A percentile compares a stretch with the other conserved stretches of the same genome.
Evolutionary conservation across 176 grass and related monocot genomes (phyloP).

Genomic region (Poa annua): DNA sequence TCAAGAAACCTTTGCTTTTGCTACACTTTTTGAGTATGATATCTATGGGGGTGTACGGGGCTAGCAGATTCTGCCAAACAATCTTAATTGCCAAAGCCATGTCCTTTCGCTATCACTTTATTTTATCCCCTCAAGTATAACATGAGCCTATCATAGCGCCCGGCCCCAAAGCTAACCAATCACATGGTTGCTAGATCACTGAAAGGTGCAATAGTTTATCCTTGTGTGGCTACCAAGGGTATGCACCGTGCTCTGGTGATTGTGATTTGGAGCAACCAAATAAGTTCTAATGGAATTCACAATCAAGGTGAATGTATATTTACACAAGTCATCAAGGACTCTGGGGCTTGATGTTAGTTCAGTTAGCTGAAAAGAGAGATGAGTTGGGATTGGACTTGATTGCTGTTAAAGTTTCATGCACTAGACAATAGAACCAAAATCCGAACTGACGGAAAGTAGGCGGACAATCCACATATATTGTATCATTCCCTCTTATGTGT

Average conservation of each 20-base stretch:
- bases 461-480: too few relatives aligned
- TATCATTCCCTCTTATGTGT: too few relatives aligned
- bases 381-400: too few relatives aligned
- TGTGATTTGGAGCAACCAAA: slow-evolving; percentile 32
- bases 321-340: too few relatives aligned
- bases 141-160: slow-evolving; percentile 59
- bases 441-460: too few relatives aligned
- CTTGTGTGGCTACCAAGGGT: slow-evolving; percentile 40
- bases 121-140: slow-evolving; percentile 54
- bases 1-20: slow-evolving; percentile 47
- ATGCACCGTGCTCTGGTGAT: slow-evolving; percentile 16
- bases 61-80: slow-evolving; percentile 57
- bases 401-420: too few relatives aligned
- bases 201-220: slow-evolving; percentile 50
- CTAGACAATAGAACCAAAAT: too few relatives aligned
- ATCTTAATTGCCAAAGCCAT: slow-evolving; percentile 49
- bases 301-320: too few relatives aligned
- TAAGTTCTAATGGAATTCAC: neutral
- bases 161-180: slow-evolving; percentile 50
- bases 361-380: too few relatives aligned
- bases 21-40: slow-evolving; percentile 46
- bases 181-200: slow-evolving; percentile 50
- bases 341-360: too few relatives aligned
- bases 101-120: slow-evolving; percentile 52
- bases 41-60: slow-evolving; percentile 34